Percentiles rank a stretch among this genome's conserved stretches.
Conservation (phyloP, 2,329 filamentous ascomycete genomes). For the Magnaporthiopsis poae region DNA sequence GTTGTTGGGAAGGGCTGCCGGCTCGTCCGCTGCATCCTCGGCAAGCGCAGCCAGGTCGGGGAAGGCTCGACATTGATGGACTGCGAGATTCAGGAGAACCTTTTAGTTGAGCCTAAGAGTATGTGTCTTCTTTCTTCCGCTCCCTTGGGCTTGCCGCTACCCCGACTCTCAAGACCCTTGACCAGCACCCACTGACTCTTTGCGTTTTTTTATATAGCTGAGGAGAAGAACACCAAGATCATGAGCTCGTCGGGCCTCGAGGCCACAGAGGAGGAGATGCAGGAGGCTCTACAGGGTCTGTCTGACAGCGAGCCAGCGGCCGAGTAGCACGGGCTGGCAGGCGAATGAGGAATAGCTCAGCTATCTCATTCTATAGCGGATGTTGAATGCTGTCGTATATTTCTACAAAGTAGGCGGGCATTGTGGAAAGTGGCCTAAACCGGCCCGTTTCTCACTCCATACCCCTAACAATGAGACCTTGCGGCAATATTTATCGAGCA, state of each 20-base stretch:
- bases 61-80: constrained; percentile 71
- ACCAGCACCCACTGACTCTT: not conserved
- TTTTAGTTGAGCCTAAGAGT: constrained; percentile 72
- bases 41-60: constrained; percentile 72
- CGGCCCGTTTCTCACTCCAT: not conserved
- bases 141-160: not conserved
- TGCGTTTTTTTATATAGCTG: constrained; percentile 33
- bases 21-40: constrained; percentile 78
- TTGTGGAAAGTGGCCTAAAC: not conserved
- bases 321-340: not conserved
- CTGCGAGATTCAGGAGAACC: constrained; percentile 85
- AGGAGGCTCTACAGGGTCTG: constrained; percentile 37
- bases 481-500: too few relatives aligned
- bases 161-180: not conserved
- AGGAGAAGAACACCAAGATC: constrained; percentile 57
- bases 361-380: not conserved
- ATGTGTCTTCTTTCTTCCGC: constrained; percentile 26
- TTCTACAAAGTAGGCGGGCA: not conserved
- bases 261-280: constrained; percentile 52
- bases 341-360: not conserved
- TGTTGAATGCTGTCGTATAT: not conserved
- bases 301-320: constrained; percentile 2
- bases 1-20: constrained; percentile 75
- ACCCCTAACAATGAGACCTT: not conserved
- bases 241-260: constrained; percentile 60